phyloP scores from a whole-genome alignment of 2,329 filamentous ascomycete species.

The Penicillium sp. region DNA sequence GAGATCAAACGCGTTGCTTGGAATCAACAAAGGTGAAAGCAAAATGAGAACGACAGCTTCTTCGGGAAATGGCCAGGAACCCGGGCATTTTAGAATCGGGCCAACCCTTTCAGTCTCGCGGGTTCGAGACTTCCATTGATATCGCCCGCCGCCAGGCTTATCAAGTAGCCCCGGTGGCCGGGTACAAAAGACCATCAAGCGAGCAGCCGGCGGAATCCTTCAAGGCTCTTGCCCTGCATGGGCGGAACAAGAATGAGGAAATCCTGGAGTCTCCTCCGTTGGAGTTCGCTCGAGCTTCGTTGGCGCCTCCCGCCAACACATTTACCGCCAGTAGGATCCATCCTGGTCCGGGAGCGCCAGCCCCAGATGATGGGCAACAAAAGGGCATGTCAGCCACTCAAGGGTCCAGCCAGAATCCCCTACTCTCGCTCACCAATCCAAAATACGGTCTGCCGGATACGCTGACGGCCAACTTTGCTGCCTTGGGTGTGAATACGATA shows the following conservation, averaged over 20 bases:
- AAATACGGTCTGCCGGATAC: constrained; percentile 58
- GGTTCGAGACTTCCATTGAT: constrained; percentile 48
- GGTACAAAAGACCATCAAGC: constrained; percentile 46
- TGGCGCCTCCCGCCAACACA: constrained; percentile 23
- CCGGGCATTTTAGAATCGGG: constrained; percentile 27
- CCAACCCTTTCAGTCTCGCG: constrained; percentile 46
- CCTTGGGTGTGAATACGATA: constrained; percentile 65
- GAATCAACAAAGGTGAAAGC: neutral
- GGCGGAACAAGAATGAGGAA: constrained; percentile 7
- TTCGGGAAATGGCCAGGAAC: constrained; percentile 1
- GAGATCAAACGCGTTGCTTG: neutral
- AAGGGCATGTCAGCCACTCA: constrained; percentile 52
- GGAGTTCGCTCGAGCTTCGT: constrained; percentile 29
- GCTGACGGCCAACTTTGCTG: constrained; percentile 61
- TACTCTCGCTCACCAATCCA: constrained; percentile 59
- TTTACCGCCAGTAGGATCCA: constrained; percentile 42
- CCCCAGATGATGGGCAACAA: constrained; percentile 13
- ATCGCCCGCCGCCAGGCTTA: constrained; percentile 40
- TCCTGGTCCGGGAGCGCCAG: constrained; percentile 20
- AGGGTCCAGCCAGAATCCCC: constrained; percentile 38
- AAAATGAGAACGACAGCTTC: neutral
- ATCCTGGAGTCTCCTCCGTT: constrained; percentile 17
- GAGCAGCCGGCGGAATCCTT: constrained; percentile 11
- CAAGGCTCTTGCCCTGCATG: constrained; percentile 5
- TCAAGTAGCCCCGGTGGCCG: constrained; percentile 42